Conservation (phyloP, 768 basidiomycete genomes). For the Lyophyllum shimeji region DNA sequence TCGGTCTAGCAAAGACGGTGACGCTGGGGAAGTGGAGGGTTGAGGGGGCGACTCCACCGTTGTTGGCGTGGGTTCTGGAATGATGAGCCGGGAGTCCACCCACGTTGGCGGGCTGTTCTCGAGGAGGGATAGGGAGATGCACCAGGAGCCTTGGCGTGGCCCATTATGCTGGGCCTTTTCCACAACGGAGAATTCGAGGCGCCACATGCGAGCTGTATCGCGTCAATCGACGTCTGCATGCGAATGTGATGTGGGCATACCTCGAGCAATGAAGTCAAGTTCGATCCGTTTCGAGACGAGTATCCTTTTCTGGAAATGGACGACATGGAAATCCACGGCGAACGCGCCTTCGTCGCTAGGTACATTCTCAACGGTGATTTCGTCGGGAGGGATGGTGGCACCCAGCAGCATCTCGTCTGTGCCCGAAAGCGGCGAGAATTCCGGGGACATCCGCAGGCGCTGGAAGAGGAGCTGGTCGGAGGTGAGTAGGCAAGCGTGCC, state of each 20-base stretch:
- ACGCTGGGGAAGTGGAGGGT: not conserved
- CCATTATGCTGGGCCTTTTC: conserved; percentile 9
- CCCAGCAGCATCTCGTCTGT: conserved; percentile 54
- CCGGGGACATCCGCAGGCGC: conserved; percentile 50
- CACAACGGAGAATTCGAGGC: conserved; percentile 42
- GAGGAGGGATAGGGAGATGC: conserved; percentile 48
- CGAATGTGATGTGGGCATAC: conserved; percentile 20
- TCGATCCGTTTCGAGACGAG: conserved; percentile 50
- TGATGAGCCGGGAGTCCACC: conserved; percentile 51
- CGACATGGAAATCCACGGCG: conserved; percentile 47
- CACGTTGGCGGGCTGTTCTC: conserved; percentile 60
- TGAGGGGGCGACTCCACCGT: not conserved
- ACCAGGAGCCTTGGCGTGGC: conserved; percentile 41
- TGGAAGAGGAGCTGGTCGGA: conserved; percentile 65
- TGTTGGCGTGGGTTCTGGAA: conserved; percentile 28
- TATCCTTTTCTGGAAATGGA: conserved; percentile 74
- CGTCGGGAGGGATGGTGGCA: conserved; percentile 45
- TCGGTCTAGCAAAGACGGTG: conserved; percentile 11
- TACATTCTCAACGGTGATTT: conserved; percentile 53
- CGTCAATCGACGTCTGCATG: no score
- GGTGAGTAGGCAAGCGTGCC: conserved; percentile 63
- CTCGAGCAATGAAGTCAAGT: conserved; percentile 66
- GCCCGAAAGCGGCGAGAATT: conserved; percentile 51
- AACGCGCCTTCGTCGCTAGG: conserved; percentile 53
- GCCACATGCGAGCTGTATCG: conserved; percentile 54